Evolutionary conservation across 495 filamentous ascomycete species (phyloP).

Genomic region (Extremus antarcticus): DNA sequence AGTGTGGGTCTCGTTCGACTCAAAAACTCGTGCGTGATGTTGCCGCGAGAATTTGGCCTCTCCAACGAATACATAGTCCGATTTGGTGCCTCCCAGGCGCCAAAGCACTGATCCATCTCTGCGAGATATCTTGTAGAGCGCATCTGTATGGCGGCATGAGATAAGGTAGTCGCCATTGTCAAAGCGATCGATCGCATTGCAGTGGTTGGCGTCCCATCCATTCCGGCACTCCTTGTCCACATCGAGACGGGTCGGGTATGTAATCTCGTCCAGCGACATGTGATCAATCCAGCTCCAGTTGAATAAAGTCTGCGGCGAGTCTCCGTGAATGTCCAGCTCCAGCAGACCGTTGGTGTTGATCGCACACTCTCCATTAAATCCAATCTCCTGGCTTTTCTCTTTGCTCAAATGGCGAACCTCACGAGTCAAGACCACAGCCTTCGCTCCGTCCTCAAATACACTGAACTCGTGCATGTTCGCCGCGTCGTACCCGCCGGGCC

Average conservation of each 20-base stretch:
- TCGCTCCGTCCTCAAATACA: background rate
- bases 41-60: background rate
- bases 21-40: background rate
- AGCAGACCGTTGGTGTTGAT: background rate
- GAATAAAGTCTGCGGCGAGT: background rate
- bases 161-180: conserved; percentile 13
- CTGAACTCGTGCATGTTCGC: background rate
- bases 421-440: background rate
- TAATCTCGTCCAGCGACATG: background rate
- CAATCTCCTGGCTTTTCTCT: background rate
- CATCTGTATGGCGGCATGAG: conserved; percentile 8
- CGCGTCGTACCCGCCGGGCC: background rate
- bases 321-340: background rate
- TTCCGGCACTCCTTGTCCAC: background rate
- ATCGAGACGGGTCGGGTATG: background rate
- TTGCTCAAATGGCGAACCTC: background rate
- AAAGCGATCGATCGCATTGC: conserved; percentile 13
- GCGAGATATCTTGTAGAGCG: conserved; percentile 7
- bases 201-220: conserved; percentile 18
- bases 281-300: background rate
- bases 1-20: background rate
- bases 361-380: background rate
- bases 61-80: background rate
- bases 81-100: conserved; percentile 5
- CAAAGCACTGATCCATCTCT: conserved; percentile 10